Evolutionary conservation across 2,329 filamentous ascomycete genomes (phyloP), one percentile per base, ranked within the genome.

Genomic region (Dothistroma septosporum): DNA sequence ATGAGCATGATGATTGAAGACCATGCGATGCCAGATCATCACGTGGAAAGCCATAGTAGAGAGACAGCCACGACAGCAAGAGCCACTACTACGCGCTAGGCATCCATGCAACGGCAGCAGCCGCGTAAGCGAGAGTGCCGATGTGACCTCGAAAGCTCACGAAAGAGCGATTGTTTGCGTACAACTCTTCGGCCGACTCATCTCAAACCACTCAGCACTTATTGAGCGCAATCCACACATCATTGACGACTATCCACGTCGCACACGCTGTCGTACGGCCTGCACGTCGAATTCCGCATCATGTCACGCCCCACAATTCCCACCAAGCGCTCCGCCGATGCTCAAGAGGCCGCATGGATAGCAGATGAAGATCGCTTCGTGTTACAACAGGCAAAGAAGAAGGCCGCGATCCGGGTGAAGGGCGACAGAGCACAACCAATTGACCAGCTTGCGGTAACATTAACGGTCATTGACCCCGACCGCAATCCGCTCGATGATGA

Each of bases 291-390:
- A 28, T 11, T 28, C 50, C 53, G 28, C 55, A 50, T 47, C 31
- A 70, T 64, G 65, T 68, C 68, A 57, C 66, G 65, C 56, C 74
- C 75, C 8, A 76, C 72, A 5, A 69, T 78, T 33, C 73, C 69
- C 31, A 67, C 63, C 61, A 81, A 80, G 67, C 77, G 78, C 47
- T 57, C 62, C 14, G 76, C 76, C 19, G 78, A 80, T 61, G 78
- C 77, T 37, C 76, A 79, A 63, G 80, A 82, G 68, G 78, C 77
- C 59, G 78, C 79, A 22, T 99, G 94, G 82, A 90, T 97, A 21
- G 90, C 93, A 56, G 90, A 96, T 69, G 94, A 99, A 76, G 94
- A 99, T 78, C 87, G 89, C 66, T 99, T 99, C 72, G 94, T 97
- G 59, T 80, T 99, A 71, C 92, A 92, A 76, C 94, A 99, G 77